A percentile compares a stretch with the other conserved stretches of the same genome.
Evolutionary conservation across 345 rosid species (phyloP).

Genomic region (Angophora floribunda): DNA sequence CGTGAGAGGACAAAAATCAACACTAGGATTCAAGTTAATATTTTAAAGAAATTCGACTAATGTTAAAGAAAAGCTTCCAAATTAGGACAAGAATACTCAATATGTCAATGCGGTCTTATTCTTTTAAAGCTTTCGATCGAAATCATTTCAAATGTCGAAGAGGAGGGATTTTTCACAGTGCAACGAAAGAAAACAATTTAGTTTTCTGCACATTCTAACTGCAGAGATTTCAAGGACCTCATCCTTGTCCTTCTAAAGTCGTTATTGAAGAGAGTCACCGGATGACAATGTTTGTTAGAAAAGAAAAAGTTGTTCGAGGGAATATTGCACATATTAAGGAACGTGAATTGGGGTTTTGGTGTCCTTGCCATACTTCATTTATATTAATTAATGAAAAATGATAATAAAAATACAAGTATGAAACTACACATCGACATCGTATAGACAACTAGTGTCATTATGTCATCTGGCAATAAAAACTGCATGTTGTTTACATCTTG

Average conservation of each 20-base stretch:
- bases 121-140: background rate
- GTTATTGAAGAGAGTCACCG: background rate
- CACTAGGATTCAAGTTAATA: background rate
- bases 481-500: rapidly evolving
- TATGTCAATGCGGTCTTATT: background rate
- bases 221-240: background rate
- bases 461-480: background rate
- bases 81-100: background rate
- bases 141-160: background rate
- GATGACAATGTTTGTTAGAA: background rate
- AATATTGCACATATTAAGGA: background rate
- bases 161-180: background rate
- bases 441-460: background rate
- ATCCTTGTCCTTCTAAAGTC: background rate
- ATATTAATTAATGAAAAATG: no score
- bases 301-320: background rate
- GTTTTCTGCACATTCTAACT: background rate
- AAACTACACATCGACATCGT: rapidly evolving
- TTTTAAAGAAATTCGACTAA: no score
- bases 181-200: background rate
- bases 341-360: background rate
- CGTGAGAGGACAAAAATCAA: background rate
- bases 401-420: background rate
- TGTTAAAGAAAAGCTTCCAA: background rate
- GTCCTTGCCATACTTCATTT: background rate